A percentile compares a stretch with the other conserved stretches of the same genome.
Evolutionary conservation across 768 basidiomycete species (phyloP).

Genomic region (Lactarius hatsudake): DNA sequence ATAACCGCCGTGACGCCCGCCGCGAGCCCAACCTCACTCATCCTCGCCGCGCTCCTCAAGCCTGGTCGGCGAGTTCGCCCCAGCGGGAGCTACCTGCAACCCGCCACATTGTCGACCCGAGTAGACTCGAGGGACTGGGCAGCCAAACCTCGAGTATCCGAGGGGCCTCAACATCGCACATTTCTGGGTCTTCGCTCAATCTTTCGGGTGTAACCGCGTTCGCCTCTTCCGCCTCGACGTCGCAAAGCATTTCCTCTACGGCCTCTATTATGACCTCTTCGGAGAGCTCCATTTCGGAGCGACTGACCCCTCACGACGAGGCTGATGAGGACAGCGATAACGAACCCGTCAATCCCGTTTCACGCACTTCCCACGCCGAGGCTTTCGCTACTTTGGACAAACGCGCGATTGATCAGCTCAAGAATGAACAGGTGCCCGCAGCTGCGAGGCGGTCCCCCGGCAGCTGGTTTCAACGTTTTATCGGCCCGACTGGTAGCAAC

Average conservation of each 20-base stretch:
- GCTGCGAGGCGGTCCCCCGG: slow-evolving; percentile 11
- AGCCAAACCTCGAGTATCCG: slow-evolving; percentile 1
- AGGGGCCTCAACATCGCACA: background rate
- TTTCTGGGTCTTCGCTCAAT: background rate
- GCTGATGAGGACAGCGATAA: slow-evolving; percentile 18
- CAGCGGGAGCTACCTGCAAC: background rate
- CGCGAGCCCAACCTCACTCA: background rate
- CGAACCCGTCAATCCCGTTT: slow-evolving; percentile 30
- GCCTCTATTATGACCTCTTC: background rate
- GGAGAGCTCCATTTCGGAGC: slow-evolving; percentile 4
- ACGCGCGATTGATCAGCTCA: slow-evolving; percentile 29
- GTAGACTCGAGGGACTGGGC: slow-evolving; percentile 15
- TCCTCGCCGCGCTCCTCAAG: slow-evolving; percentile 1
- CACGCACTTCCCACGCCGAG: slow-evolving; percentile 37
- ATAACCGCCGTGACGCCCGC: slow-evolving; percentile 10
- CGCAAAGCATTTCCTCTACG: background rate
- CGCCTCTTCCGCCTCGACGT: background rate
- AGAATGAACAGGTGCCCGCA: slow-evolving; percentile 23
- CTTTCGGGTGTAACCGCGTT: background rate
- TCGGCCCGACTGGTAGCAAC: slow-evolving; percentile 24
- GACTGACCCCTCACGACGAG: slow-evolving; percentile 15
- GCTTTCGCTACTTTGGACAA: slow-evolving; percentile 37
- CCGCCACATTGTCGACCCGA: slow-evolving; percentile 19
- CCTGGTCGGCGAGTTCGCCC: background rate
- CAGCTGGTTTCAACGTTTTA: slow-evolving; percentile 21